Evolutionary conservation across 1,284 basidiomycete genomes (phyloP).

Genomic region (Xerocomus amazonicus): DNA sequence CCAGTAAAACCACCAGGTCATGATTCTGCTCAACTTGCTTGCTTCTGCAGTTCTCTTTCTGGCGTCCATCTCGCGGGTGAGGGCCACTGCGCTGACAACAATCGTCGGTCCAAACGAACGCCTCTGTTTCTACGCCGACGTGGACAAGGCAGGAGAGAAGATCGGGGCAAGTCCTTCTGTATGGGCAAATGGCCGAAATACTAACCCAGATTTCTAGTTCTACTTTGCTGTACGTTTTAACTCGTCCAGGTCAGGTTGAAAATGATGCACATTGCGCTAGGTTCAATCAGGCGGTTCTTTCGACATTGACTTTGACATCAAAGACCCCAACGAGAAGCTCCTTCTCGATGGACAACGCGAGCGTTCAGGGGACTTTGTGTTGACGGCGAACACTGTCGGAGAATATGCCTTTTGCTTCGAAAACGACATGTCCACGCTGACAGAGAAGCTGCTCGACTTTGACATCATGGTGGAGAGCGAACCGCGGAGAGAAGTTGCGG

Average conservation of each 20-base stretch:
- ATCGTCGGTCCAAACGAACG: conserved; percentile 82
- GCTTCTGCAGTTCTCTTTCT: conserved; percentile 22
- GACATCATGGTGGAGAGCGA: conserved; percentile 98
- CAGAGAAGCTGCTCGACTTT: conserved; percentile 91
- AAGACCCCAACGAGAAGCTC: conserved; percentile 84
- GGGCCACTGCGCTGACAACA: conserved; percentile 82
- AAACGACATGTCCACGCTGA: conserved; percentile 91
- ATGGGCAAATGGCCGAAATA: neutral
- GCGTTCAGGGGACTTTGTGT: conserved; percentile 94
- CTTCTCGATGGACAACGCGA: conserved; percentile 85
- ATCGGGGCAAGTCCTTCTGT: conserved; percentile 62
- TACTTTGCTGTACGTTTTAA: conserved; percentile 52
- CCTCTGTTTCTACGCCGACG: conserved; percentile 93
- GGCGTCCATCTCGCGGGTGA: conserved; percentile 17
- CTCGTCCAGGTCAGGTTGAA: conserved; percentile 35
- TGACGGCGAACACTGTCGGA: conserved; percentile 90
- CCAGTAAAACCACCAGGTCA: conserved; percentile 7
- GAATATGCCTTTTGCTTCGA: conserved; percentile 99
- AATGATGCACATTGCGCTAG: conserved; percentile 32
- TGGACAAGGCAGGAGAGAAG: conserved; percentile 93
- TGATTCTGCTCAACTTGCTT: conserved; percentile 26
- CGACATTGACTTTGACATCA: conserved; percentile 94
- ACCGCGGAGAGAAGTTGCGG: conserved; percentile 77
- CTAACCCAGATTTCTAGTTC: conserved; percentile 38
- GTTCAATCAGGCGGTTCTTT: conserved; percentile 98